These are phyloP conservation scores for Allomyces macrogynus DNA, from an alignment of 192 early-diverging fungal species.

Conservation along the genomic window DNA sequence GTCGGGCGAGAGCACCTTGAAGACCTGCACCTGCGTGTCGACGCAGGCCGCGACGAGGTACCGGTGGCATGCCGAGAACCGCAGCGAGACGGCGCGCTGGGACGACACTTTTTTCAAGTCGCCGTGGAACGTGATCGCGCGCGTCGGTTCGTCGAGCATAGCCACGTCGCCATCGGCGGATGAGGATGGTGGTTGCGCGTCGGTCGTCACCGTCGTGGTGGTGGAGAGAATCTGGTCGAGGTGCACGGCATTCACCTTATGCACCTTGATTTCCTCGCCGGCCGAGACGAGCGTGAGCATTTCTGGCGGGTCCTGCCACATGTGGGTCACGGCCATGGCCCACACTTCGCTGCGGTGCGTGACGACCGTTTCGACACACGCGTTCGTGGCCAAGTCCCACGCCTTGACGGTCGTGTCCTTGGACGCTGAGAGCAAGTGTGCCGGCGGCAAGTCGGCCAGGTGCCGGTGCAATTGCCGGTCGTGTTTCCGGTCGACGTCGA, in stretches of 20 bases:
- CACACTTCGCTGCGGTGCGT: slow-evolving; percentile 88
- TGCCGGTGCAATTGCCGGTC: neutral
- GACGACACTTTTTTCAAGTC: neutral
- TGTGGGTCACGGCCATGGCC: slow-evolving; percentile 46
- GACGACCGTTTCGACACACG: slow-evolving; percentile 85
- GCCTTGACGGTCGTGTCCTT: slow-evolving; percentile 92
- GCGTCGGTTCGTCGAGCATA: neutral
- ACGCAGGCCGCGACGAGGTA: slow-evolving; percentile 63
- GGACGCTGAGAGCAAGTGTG: slow-evolving; percentile 58
- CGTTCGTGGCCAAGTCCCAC: slow-evolving; percentile 85
- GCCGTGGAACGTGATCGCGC: neutral
- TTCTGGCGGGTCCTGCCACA: neutral
- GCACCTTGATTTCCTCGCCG: slow-evolving; percentile 1
- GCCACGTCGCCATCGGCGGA: too few species aligned
- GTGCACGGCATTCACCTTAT: neutral
- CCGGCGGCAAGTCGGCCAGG: neutral
- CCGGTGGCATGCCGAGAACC: slow-evolving; percentile 54
- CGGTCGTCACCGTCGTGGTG: too few species aligned
- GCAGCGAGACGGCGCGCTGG: slow-evolving; percentile 56
- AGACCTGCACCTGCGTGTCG: slow-evolving; percentile 67
- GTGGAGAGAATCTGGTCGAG: too few species aligned
- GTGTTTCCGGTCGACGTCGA: slow-evolving; percentile 4
- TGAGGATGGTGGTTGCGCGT: too few species aligned
- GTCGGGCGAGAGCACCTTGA: slow-evolving; percentile 47
- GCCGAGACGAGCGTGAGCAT: slow-evolving; percentile 11